Evolutionary conservation across 2,329 filamentous ascomycete genomes (phyloP), one percentile per base, ranked within the genome.

Genomic region (Nakataea oryzae): DNA sequence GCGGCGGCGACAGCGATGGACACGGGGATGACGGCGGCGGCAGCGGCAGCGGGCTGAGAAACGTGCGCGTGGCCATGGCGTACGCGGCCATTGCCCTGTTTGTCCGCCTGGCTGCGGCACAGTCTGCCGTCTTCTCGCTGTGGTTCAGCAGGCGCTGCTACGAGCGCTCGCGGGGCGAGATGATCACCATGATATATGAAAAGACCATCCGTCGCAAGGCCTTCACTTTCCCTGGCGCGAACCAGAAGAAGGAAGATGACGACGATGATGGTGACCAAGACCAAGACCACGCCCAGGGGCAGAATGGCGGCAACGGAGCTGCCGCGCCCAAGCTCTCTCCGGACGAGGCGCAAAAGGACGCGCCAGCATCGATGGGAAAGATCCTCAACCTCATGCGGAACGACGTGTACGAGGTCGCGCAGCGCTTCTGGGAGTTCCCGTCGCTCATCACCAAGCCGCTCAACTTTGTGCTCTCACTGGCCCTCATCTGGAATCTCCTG

Each of bases 71-170:
- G 1, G 84, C 88, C 0, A 71, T 90, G 50, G 82, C 83, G 0
- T 93, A 89, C 69, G 87, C 88, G 1, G 69, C 83, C 0, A 69
- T 90, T 2, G 84, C 84, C 4, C 74, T 93, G 2, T 68, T 82
- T 2, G 74, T 86, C 4, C 81, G 88, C 41, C 74, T 91, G 1
- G 69, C 87, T 8, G 80, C 81, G 11, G 79, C 83, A 1, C 90
- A 93, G 67, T 83, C 83, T 0, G 80, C 81, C 6, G 85, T 92
- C 0, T 84, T 93, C 67, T 84, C 78, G 28, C 76, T 91, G 0
- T 96, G 92, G 92, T 96, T 89, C 69, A 86, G 86, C n/a, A 84
- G 92, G 66, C 86, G 93, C 64, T 85, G 85, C 30, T 96, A 96
- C 67, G 92, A 96, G 72, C 79, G 92, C 63, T 91, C 88, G 6